Percentiles rank a stretch among this genome's conserved stretches.
These are phyloP conservation scores for Ophiostoma perfectum DNA, from an alignment of 2,329 filamentous ascomycete species.

Conservation along the genomic window DNA sequence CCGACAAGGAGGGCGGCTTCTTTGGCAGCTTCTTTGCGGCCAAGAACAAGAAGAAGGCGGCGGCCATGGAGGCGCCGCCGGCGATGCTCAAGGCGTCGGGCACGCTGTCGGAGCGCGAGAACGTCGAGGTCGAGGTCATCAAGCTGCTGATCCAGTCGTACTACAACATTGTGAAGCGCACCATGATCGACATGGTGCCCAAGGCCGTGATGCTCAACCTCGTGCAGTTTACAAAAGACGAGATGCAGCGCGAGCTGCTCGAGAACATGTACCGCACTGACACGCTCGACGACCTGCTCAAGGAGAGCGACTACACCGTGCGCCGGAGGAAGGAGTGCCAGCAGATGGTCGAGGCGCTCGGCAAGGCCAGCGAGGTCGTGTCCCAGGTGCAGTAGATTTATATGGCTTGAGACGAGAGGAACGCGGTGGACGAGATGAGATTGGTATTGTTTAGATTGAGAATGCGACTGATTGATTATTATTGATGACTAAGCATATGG, in stretches of 20 bases:
- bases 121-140: slow-evolving; percentile 95
- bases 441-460: background rate
- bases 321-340: slow-evolving; percentile 95
- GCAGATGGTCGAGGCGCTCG: slow-evolving; percentile 95
- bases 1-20: slow-evolving; percentile 66
- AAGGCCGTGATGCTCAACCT: slow-evolving; percentile 98
- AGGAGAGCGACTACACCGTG: slow-evolving; percentile 96
- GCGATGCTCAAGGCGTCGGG: slow-evolving; percentile 90
- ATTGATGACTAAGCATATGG: background rate
- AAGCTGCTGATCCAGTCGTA: slow-evolving; percentile 96
- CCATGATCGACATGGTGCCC: slow-evolving; percentile 99
- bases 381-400: slow-evolving; percentile 60
- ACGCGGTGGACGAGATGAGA: background rate
- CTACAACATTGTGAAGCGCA: slow-evolving; percentile 95
- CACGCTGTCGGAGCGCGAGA: slow-evolving; percentile 87
- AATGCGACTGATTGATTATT: background rate
- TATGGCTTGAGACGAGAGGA: background rate
- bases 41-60: slow-evolving; percentile 99
- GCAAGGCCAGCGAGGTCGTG: slow-evolving; percentile 91
- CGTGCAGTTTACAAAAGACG: slow-evolving; percentile 94
- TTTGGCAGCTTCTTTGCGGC: slow-evolving; percentile 98
- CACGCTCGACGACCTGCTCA: slow-evolving; percentile 87
- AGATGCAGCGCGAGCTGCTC: slow-evolving; percentile 95
- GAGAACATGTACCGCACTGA: slow-evolving; percentile 95
- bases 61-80: slow-evolving; percentile 96